Base-by-base conservation (phyloP, 2,329 filamentous ascomycete species). In the Nannizzia gypsea region DNA sequence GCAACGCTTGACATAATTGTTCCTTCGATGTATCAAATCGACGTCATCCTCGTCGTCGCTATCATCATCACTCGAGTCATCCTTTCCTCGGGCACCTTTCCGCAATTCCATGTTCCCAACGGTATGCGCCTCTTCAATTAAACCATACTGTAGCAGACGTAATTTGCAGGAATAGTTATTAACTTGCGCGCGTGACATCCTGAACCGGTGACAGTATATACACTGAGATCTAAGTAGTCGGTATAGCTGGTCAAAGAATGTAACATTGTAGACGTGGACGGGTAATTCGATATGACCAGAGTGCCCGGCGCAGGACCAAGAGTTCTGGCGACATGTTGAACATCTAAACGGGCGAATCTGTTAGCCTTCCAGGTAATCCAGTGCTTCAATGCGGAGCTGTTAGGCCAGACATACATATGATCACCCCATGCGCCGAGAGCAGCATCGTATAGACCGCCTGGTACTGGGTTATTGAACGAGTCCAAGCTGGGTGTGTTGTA, bases 401-500 rank as follows among this genome's bases (percentile, higher is more conserved):
- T 26, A 24, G 3, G 13, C 31, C 34, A 62, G 40, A 65, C 84
- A 77, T 81, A 95, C 89, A 85, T 79, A 72, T 88, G 83, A 70
- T 96, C 90, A 55, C 88, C 85, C 81, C 90, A 96, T 58, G 92
- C 89, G 31, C 93, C 93, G 62, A 99, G 80, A 54, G 92, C 91
- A 60, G 89, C 83, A 74, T 96, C 93, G 70, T 99, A 96, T 6
- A 99, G 81, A 71, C 93, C 93, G 61, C 90, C 90, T 13, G 90
- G 88, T 8, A 95, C 83, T 6, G 92, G 91, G 68, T 96, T 91
- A 65, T 95, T 81, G 60, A 96, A 83, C 61, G 84, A 90, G 75
- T 97, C 93, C 73, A 97, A 93, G n/a, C 93, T 96, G 66, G 83
- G 89, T 57, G 90, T 87, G 77, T 95, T 95, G 70, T 95, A 88